Conservation (phyloP, 2,329 filamentous ascomycete species). For the Cercospora zeae-maydis region DNA sequence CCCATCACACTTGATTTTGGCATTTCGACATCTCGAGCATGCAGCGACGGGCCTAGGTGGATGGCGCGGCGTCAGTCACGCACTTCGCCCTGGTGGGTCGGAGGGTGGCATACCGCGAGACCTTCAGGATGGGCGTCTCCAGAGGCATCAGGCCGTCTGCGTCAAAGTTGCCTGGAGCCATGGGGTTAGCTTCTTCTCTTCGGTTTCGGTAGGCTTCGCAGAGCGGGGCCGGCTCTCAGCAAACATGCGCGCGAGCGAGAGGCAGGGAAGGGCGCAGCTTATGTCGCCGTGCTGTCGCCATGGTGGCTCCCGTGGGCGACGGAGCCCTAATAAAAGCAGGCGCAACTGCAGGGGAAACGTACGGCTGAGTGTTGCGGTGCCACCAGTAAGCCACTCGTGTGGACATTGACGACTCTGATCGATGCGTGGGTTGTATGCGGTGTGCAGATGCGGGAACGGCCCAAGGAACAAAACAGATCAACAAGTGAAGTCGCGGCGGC, state of each 20-base stretch:
- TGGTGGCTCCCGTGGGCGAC: constrained; percentile 1
- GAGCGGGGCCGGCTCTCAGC: background rate
- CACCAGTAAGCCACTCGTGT: constrained; percentile 13
- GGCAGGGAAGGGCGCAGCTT: constrained; percentile 6
- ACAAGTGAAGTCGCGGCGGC: background rate
- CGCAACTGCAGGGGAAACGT: constrained; percentile 14
- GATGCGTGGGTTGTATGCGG: background rate
- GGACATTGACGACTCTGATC: constrained; percentile 2
- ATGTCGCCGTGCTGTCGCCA: constrained; percentile 8
- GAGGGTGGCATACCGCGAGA: constrained; percentile 66
- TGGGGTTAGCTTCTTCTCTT: constrained; percentile 12
- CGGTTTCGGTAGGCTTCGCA: background rate
- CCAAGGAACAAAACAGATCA: background rate
- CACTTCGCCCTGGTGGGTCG: background rate
- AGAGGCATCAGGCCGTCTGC: constrained; percentile 42
- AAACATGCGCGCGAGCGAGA: background rate
- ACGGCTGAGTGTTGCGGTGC: constrained; percentile 13
- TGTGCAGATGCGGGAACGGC: too few species aligned
- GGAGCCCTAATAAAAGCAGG: constrained; percentile 1
- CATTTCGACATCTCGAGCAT: constrained; percentile 77
- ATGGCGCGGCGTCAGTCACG: constrained; percentile 9
- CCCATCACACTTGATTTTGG: constrained; percentile 95
- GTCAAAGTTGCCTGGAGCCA: constrained; percentile 30
- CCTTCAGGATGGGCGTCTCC: constrained; percentile 61
- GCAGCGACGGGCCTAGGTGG: constrained; percentile 42